Conservation (phyloP, 805 yeast species). For the Zygosaccharomyces kombuchaensis region DNA sequence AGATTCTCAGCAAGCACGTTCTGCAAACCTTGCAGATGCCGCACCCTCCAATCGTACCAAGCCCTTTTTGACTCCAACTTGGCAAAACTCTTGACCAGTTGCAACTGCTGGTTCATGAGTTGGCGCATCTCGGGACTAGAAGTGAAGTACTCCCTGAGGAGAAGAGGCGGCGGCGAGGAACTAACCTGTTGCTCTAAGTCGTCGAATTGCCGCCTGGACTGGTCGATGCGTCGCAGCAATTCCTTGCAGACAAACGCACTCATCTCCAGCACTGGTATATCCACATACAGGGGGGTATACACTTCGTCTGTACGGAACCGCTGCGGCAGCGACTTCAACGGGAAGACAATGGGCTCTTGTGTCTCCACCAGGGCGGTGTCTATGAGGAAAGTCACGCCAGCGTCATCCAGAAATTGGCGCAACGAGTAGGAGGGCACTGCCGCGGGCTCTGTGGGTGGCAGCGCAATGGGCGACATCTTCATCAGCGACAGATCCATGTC, state of each 20-base stretch:
- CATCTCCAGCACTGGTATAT: slow-evolving; percentile 38
- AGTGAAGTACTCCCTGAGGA: slow-evolving; percentile 47
- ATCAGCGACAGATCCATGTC: slow-evolving; percentile 21
- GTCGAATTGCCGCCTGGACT: slow-evolving; percentile 45
- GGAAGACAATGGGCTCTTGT: slow-evolving; percentile 11
- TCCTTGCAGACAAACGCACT: slow-evolving; percentile 53
- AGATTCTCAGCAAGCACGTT: slow-evolving; percentile 30
- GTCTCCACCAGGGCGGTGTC: slow-evolving; percentile 16
- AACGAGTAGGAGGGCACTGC: slow-evolving; percentile 12
- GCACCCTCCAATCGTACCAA: slow-evolving; percentile 62
- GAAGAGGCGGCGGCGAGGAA: slow-evolving; percentile 45
- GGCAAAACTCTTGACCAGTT: slow-evolving; percentile 46
- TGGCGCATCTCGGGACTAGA: slow-evolving; percentile 38
- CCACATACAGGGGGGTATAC: slow-evolving; percentile 21
- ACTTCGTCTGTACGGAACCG: slow-evolving; percentile 14
- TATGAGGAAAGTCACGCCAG: slow-evolving; percentile 19
- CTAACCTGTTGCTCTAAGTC: slow-evolving; percentile 45
- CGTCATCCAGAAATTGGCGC: slow-evolving; percentile 17
- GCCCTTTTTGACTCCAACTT: slow-evolving; percentile 49
- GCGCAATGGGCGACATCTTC: slow-evolving; percentile 29
- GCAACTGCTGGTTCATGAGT: slow-evolving; percentile 45
- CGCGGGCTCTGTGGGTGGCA: slow-evolving; percentile 9
- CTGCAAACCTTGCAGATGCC: slow-evolving; percentile 45
- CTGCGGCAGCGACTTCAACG: slow-evolving; percentile 2
- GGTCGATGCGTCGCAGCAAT: slow-evolving; percentile 45